Conservation (phyloP, 768 basidiomycete species). For the Boletales sp. region DNA sequence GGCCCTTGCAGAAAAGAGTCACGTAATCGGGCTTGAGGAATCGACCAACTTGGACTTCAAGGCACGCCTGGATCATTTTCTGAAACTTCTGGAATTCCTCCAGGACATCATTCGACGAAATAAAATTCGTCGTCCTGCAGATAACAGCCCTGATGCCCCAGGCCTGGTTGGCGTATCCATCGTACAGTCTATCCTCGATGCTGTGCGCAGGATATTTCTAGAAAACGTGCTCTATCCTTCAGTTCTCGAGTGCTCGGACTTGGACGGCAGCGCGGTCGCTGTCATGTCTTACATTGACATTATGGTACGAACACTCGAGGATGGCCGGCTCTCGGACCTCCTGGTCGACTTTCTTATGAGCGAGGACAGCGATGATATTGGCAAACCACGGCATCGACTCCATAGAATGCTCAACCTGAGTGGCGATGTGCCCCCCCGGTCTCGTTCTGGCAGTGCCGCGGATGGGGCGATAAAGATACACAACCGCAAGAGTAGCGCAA, state of each 20-base stretch:
- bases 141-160: constrained; percentile 49
- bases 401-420: constrained; percentile 42
- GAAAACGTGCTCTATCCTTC: constrained; percentile 93
- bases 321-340: constrained; percentile 64
- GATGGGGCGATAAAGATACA: constrained; percentile 47
- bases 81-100: constrained; percentile 87
- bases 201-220: constrained; percentile 81
- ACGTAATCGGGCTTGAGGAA: constrained; percentile 68
- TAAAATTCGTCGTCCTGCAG: constrained; percentile 33
- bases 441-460: constrained; percentile 23
- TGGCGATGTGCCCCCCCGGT: constrained; percentile 31
- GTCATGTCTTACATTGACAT: constrained; percentile 95
- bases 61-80: constrained; percentile 78
- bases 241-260: constrained; percentile 86
- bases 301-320: constrained; percentile 71
- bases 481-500: constrained; percentile 81
- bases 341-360: constrained; percentile 78
- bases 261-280: constrained; percentile 93
- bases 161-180: constrained; percentile 75
- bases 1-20: constrained; percentile 46
- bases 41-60: constrained; percentile 75
- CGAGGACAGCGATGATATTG: constrained; percentile 75
- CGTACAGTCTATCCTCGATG: constrained; percentile 76
- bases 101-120: constrained; percentile 84
- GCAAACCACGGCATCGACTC: constrained; percentile 41